Base-by-base conservation (phyloP, 768 basidiomycete species). In the Lactifluus hygrophoroides region DNA sequence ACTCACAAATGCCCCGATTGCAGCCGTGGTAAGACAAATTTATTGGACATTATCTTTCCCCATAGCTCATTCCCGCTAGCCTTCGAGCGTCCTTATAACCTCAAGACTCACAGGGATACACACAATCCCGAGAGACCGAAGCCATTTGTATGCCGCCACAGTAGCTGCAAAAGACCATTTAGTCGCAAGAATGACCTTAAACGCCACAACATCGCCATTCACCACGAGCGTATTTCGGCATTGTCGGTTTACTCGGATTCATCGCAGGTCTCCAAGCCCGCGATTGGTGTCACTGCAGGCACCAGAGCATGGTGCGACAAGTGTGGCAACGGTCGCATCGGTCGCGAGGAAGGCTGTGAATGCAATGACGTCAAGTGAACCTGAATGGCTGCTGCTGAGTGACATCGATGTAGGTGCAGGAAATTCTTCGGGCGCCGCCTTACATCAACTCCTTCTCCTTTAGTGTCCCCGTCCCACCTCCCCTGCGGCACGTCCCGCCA, bases 31-130 rank as follows among this genome's bases (percentile, higher is more conserved):
- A 66, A 56, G 67, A 68, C 32, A 7, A 8, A 10, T 62, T 60
- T 21, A 54, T 44, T 27, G 60, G 1, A 60, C 38, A 57, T 32
- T 16, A 30, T 44, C 42, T 38, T 34, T 56, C n/a, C 51, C 61
- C 54, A 48, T 61, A 9, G 35, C 57, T 45, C 54, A 58, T 50
- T 57, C 16, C 61, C 55, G 60, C 21, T 58, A 88, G 94, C 88
- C 1, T 97, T 97, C 65, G 94, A 92, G 11, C 78, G 94, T 27
- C 91, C 92, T 2, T 96, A 90, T 72, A 97, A 97, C 67, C 73
- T 97, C 57, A 97, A 97, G 76, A 94, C 94, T 0, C 94, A 96
- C 71, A 85, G 90, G 80, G 87, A 88, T 25, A 97, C 94, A 3
- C 94, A 97, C 72, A 91, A 95, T 69, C 94, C 94, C 23, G 85